phyloP scores from a whole-genome alignment of 345 rosid species.

The Ceriops decandra region DNA sequence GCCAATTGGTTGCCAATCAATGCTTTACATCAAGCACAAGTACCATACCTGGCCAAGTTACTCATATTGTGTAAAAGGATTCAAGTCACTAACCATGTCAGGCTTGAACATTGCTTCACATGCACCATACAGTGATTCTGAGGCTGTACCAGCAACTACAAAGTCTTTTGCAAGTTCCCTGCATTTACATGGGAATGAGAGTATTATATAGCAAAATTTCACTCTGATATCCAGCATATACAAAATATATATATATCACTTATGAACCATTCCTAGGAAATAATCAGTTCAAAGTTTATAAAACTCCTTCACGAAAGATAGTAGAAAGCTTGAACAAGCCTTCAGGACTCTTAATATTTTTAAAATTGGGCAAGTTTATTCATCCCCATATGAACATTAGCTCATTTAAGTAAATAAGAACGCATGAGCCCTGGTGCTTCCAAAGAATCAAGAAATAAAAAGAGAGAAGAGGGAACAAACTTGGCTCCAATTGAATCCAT shows the following conservation, averaged over 20 bases:
- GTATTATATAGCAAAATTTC: not conserved
- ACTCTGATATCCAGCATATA: no score
- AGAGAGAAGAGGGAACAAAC: conserved; percentile 45
- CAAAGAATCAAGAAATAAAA: not conserved
- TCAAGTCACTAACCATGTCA: conserved; percentile 63
- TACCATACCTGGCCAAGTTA: not conserved
- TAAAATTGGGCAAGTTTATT: not conserved
- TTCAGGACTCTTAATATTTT: not conserved
- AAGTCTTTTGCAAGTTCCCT: conserved; percentile 97
- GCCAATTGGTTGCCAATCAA: not conserved
- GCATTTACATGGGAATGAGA: conserved; percentile 13
- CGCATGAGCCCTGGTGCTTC: not conserved
- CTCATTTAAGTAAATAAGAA: not conserved
- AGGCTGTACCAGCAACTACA: conserved; percentile 92
- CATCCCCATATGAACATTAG: not conserved
- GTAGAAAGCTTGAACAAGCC: not conserved
- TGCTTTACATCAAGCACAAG: not conserved
- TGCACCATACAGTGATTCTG: conserved; percentile 95
- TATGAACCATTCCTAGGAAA: no score
- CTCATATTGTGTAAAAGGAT: not conserved
- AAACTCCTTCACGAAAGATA: not conserved
- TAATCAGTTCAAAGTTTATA: no score
- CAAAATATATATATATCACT: no score
- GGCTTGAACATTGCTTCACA: conserved; percentile 95
- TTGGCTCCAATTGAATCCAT: conserved; percentile 98